These are phyloP conservation scores for Bisporella sp. DNA, from an alignment of 2,329 filamentous ascomycete species.

Conservation along the genomic window DNA sequence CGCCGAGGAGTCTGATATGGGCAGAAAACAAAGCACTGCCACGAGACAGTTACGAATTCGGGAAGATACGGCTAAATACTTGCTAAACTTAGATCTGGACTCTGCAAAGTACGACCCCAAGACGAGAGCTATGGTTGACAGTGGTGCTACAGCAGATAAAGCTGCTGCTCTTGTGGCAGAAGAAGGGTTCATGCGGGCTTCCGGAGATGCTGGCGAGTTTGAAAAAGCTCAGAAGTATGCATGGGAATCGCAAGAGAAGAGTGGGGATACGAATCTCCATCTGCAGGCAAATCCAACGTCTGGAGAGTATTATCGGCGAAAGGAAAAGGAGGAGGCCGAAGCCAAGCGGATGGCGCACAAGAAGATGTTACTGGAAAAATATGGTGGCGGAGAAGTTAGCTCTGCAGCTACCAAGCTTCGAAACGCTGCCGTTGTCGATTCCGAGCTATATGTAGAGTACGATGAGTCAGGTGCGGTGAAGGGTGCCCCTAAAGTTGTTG, in stretches of 20 bases:
- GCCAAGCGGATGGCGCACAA: conserved; percentile 60
- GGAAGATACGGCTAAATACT: conserved; percentile 95
- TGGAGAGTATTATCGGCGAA: conserved; percentile 76
- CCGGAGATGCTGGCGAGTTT: conserved; percentile 89
- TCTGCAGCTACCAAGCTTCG: conserved; percentile 53
- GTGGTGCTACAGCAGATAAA: conserved; percentile 71
- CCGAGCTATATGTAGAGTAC: conserved; percentile 87
- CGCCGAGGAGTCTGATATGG: conserved; percentile 95
- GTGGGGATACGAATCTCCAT: conserved; percentile 73
- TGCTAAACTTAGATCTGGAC: conserved; percentile 89
- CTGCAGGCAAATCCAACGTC: conserved; percentile 95
- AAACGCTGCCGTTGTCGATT: conserved; percentile 66
- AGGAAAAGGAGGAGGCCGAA: conserved; percentile 68
- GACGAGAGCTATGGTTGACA: conserved; percentile 83
- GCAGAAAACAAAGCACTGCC: conserved; percentile 81
- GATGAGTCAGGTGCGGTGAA: conserved; percentile 87
- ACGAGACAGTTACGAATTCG: conserved; percentile 86
- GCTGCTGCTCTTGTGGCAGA: conserved; percentile 81
- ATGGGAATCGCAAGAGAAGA: conserved; percentile 88
- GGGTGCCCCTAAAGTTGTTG: conserved; percentile 67
- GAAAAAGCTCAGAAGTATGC: conserved; percentile 84
- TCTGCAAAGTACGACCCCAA: conserved; percentile 98
- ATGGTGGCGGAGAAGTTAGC: conserved; percentile 59
- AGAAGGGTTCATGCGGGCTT: conserved; percentile 82
- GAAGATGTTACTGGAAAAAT: conserved; percentile 71